Evolutionary conservation across 1,139 yeast genomes (phyloP).

Genomic region (Arxiozyma bovina): DNA sequence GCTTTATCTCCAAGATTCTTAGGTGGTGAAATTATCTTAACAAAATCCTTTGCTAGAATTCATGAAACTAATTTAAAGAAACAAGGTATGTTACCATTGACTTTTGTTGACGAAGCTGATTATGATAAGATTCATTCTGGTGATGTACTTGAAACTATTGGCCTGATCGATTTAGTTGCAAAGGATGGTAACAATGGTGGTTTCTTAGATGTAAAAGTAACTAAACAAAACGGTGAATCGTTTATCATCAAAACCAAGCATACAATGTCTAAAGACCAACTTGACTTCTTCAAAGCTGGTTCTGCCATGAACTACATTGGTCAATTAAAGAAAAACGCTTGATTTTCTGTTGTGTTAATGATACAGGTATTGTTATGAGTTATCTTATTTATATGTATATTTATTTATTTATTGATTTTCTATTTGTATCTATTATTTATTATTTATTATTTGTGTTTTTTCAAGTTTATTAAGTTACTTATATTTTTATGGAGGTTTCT

Average conservation of each 20-base stretch:
- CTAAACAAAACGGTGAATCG: slow-evolving; percentile 63
- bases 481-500: not conserved
- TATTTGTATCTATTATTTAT: not conserved
- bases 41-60: slow-evolving; percentile 94
- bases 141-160: slow-evolving; percentile 70
- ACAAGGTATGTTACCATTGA: slow-evolving; percentile 93
- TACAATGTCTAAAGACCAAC: slow-evolving; percentile 94
- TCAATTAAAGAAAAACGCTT: slow-evolving; percentile 35
- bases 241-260: slow-evolving; percentile 74
- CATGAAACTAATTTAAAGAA: slow-evolving; percentile 86
- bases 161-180: slow-evolving; percentile 67
- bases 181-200: slow-evolving; percentile 88
- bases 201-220: slow-evolving; percentile 55
- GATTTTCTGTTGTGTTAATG: not conserved
- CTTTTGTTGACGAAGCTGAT: slow-evolving; percentile 81
- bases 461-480: not conserved
- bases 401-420: slow-evolving; percentile 5
- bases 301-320: slow-evolving; percentile 75
- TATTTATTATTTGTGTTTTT: not conserved
- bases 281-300: slow-evolving; percentile 93
- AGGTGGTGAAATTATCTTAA: slow-evolving; percentile 82
- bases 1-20: slow-evolving; percentile 91
- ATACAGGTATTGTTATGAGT: not conserved
- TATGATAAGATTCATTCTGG: slow-evolving; percentile 73
- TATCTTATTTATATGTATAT: not conserved